Evolutionary conservation across 2,329 filamentous ascomycete genomes (phyloP).

Genomic region (Scytalidium lignicola): DNA sequence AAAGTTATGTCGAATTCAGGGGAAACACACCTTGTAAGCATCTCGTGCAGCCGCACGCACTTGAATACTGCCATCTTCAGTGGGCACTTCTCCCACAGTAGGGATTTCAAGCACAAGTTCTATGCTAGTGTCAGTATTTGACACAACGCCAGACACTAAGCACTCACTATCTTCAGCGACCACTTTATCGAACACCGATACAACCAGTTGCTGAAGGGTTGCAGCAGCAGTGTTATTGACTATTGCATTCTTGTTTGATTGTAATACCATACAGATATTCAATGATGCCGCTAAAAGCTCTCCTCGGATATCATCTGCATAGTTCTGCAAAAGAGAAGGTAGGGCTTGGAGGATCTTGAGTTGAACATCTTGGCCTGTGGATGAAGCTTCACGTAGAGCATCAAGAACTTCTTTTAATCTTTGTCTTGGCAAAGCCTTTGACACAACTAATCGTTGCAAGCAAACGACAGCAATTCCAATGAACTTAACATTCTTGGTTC

Average conservation of each 20-base stretch:
- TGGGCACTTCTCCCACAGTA: constrained; percentile 61
- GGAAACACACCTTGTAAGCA: constrained; percentile 61
- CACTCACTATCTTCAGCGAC: constrained; percentile 70
- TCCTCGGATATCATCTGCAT: constrained; percentile 73
- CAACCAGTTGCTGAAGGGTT: constrained; percentile 91
- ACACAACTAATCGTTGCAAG: constrained; percentile 81
- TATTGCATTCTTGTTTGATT: constrained; percentile 86
- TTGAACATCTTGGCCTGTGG: constrained; percentile 79
- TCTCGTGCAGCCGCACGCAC: constrained; percentile 76
- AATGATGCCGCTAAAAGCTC: constrained; percentile 76
- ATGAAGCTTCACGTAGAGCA: constrained; percentile 80
- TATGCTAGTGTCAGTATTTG: constrained; percentile 6
- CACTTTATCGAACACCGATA: constrained; percentile 90
- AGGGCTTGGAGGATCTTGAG: constrained; percentile 92
- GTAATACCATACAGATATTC: constrained; percentile 86
- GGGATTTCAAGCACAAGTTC: constrained; percentile 43
- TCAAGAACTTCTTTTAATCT: constrained; percentile 83
- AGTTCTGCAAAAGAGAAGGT: constrained; percentile 86
- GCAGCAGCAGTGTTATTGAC: constrained; percentile 95
- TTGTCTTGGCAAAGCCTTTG: constrained; percentile 70
- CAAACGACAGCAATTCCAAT: constrained; percentile 83
- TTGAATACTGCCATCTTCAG: constrained; percentile 57
- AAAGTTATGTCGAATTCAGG: neutral
- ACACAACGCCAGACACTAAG: neutral
- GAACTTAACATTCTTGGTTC: constrained; percentile 85